Evolutionary conservation across 441 rosid species (phyloP).

Genomic region (Jatropha podagrica): DNA sequence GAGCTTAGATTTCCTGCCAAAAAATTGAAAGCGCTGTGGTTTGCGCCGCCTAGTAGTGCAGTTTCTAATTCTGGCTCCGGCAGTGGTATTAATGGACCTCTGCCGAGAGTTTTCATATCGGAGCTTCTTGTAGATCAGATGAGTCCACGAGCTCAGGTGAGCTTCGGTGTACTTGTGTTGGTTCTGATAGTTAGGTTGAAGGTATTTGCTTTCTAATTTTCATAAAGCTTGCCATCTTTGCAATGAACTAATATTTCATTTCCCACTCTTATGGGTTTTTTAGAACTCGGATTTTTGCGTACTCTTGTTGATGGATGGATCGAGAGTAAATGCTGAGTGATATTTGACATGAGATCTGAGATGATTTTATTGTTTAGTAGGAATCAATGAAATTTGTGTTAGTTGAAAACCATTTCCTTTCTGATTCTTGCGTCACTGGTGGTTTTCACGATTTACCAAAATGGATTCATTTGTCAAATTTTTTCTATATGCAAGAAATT

Average conservation of each 20-base stretch:
- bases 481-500: background rate
- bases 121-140: constrained; percentile 85
- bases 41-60: constrained; percentile 69
- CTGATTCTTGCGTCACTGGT: background rate
- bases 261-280: background rate
- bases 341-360: background rate
- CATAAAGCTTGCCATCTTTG: background rate
- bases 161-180: background rate
- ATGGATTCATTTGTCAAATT: background rate
- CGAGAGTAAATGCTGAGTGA: background rate
- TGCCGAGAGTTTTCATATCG: constrained; percentile 85
- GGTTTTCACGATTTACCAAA: background rate
- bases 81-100: constrained; percentile 64
- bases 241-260: background rate
- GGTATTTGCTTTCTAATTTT: background rate
- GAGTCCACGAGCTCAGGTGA: constrained; percentile 76
- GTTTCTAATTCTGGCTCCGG: constrained; percentile 34
- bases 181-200: background rate
- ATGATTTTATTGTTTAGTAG: background rate
- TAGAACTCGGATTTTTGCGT: background rate
- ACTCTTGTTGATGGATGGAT: background rate
- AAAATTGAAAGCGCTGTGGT: constrained; percentile 90
- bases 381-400: background rate
- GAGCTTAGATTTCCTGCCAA: constrained; percentile 90
- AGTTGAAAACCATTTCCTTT: background rate